Base-by-base conservation (phyloP, 2,329 filamentous ascomycete species). In the Celoporthe dispersa region DNA sequence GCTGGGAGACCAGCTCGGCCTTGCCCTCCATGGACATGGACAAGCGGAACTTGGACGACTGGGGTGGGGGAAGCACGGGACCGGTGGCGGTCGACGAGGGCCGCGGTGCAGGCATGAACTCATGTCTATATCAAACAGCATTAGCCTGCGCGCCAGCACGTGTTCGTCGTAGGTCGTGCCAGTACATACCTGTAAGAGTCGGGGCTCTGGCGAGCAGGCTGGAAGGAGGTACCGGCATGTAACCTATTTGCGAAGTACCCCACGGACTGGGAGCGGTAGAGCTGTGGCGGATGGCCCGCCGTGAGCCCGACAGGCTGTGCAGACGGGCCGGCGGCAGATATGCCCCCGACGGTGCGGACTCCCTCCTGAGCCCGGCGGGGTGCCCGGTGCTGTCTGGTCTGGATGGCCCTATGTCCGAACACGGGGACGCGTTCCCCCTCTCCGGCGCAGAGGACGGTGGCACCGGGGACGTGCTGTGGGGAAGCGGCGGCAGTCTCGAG, bases 11-110 rank as follows among this genome's bases (percentile, higher is more conserved):
- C 66, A 98, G 85, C 76, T 95, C 92, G n/a, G 95, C 95, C 77
- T 94, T 95, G 74, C 95, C 95, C 77, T 98, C 94, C 41, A 94
- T 86, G 25, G 93, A 96, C 76, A 96, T 89, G 1, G 93, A 94
- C 37, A 98, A 85, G 64, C 94, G 90, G 69, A 97, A 86, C 37
- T 88, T 86, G 64, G 87, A 87, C n/a, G 81, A 80, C 65, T 79
- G 81, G 64, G 78, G 79, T 64, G 79, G 76, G 67, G 81, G 77
- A 19, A 82, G 77, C 63, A 79, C 67, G 16, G 77, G 71, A 19
- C 73, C 70, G 1, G 83, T 81, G n/a, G 79, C 77, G 62, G 79
- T 79, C 31, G 81, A 80, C 11, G 83, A 81, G 73, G 79, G 81
- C 63, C 81, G 80, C 1, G 83, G 82, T 41, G 81, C 78, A 19